These are phyloP conservation scores for Phytophthora sojae DNA, from an alignment of 352 stramenopile species.

Conservation along the genomic window DNA sequence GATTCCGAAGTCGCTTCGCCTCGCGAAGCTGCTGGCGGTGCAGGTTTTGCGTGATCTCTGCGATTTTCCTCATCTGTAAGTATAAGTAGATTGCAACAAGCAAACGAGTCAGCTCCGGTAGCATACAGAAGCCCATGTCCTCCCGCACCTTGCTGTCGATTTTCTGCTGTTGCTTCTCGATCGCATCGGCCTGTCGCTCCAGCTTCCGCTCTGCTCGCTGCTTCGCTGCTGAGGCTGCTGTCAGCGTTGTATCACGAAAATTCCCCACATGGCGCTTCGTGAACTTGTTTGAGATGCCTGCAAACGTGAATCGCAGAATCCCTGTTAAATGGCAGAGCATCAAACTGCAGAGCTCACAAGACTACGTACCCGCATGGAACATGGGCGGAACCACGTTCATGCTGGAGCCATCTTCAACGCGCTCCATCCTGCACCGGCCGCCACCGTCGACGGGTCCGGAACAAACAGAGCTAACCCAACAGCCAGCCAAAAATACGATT, in stretches of 20 bases:
- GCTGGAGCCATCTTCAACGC: slow-evolving; percentile 41
- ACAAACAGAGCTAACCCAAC: slow-evolving; percentile 18
- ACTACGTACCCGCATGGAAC: slow-evolving; percentile 47
- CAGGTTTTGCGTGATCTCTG: slow-evolving; percentile 71
- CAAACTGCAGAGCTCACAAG: neutral
- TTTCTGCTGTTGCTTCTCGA: slow-evolving; percentile 84
- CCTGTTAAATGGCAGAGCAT: neutral
- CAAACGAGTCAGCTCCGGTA: neutral
- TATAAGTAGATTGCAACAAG: neutral
- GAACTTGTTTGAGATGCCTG: slow-evolving; percentile 88
- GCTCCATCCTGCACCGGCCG: slow-evolving; percentile 45
- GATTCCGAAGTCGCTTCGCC: slow-evolving; percentile 65
- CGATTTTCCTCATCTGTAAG: slow-evolving; percentile 84
- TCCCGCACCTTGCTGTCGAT: slow-evolving; percentile 70
- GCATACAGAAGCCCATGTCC: neutral
- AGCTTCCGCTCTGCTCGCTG: slow-evolving; percentile 67
- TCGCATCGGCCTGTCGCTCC: slow-evolving; percentile 68
- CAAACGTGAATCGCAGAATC: neutral
- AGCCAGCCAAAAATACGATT: slow-evolving; percentile 44
- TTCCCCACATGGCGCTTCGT: slow-evolving; percentile 74
- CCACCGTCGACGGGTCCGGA: neutral
- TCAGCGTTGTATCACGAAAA: slow-evolving; percentile 80
- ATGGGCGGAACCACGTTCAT: slow-evolving; percentile 44
- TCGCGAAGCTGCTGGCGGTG: slow-evolving; percentile 76
- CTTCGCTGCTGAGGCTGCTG: slow-evolving; percentile 74